Base-by-base conservation (phyloP, 2,329 filamentous ascomycete genomes). In the Ilyonectria sp. region DNA sequence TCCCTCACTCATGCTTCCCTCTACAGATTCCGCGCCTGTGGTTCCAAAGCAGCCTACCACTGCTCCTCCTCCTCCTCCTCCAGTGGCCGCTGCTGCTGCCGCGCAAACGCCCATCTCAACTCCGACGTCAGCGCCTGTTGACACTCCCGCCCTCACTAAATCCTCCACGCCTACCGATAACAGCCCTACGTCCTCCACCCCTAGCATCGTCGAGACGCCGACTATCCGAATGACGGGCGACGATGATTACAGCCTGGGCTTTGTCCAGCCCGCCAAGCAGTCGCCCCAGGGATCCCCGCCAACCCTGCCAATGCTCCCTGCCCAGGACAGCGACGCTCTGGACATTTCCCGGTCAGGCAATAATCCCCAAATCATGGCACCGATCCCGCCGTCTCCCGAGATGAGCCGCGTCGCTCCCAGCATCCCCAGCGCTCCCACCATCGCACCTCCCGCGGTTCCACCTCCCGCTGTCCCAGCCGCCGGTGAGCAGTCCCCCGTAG, bases 1-100 rank as follows among this genome's bases (percentile, higher is more conserved):
- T 53, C 82, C 80, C 54, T 77, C 79, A 71, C 81, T 84, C 77
- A 82, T 79, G 53, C 60, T 78, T 63, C 75, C 77, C 47, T 69
- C 75, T 56, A 43, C 76, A 77, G 80, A 81, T 69, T 62, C 74
- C 40, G 62, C 69, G 37, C 69, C 71, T 60, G 62, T 71, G 49
- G 58, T 77, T 40, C 71, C 68, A 46, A 79, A 65, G 62, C 68
- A 61, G 17, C 61, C 70, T 56, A 65, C 70, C 46, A 68, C 62
- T 72, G 60, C 60, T 67, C 72, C 74, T 63, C 71, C 76, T 66
- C 71, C 49, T 52, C 43, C 37, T 15, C 68, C 69, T 37, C 71
- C 73, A 37, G 72, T 71, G 15, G 71, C 58, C 23, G 37, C 69
- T 52, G 47, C 62, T 50, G 37, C 58, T 52, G 47, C 62, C 55